Conservation (phyloP, 2,329 filamentous ascomycete genomes). For the Trichophyton mentagrophytes region DNA sequence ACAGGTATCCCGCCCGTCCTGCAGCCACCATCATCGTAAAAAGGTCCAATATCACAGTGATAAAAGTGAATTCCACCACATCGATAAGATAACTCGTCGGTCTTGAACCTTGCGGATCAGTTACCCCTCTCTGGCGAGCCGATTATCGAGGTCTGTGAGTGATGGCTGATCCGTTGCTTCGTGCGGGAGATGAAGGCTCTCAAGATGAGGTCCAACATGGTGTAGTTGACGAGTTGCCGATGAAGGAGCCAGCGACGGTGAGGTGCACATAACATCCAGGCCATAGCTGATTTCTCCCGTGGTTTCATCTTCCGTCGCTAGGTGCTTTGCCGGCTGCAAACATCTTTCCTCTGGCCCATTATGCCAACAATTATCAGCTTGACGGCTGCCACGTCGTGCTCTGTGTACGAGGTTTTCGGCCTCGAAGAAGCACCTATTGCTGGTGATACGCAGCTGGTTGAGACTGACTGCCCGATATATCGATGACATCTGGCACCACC, state of each 20-base stretch:
- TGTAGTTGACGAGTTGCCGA: background rate
- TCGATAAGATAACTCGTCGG: background rate
- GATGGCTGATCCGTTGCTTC: conserved; percentile 20
- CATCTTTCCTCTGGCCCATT: background rate
- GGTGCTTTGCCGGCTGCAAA: background rate
- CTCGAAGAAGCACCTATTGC: background rate
- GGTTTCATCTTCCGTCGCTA: background rate
- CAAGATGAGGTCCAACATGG: background rate
- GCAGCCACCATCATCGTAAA: background rate
- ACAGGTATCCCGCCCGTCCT: background rate
- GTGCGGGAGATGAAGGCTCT: background rate
- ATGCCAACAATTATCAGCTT: background rate
- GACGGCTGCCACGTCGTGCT: background rate
- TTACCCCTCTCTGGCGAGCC: conserved; percentile 13
- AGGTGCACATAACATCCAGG: background rate
- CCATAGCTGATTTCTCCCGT: background rate
- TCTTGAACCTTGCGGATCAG: background rate
- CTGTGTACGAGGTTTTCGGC: background rate
- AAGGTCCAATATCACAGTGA: background rate
- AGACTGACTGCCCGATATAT: background rate
- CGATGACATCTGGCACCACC: background rate
- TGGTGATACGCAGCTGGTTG: background rate
- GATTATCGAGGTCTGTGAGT: conserved; percentile 21
- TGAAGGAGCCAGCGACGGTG: background rate
- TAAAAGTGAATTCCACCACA: background rate